These are phyloP conservation scores for Phytophthora megakarya DNA, from an alignment of 352 stramenopile species.

Conservation along the genomic window DNA sequence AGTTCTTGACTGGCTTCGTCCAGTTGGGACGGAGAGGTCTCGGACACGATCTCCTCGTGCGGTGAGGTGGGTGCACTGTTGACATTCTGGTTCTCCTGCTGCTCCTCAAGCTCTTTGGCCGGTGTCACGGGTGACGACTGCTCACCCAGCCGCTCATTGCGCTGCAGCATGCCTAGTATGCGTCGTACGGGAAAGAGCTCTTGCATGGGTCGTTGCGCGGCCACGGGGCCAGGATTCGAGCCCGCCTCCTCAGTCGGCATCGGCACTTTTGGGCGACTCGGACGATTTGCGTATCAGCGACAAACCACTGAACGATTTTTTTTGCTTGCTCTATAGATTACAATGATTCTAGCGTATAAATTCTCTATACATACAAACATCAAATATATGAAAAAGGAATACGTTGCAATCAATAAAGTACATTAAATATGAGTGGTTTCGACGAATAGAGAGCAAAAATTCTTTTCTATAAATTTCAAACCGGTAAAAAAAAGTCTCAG, in stretches of 20 bases:
- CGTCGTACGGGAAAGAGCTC: conserved; percentile 15
- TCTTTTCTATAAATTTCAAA: conserved; percentile 1
- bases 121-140: conserved; percentile 1
- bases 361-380: neutral
- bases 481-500: conserved; percentile 10
- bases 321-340: neutral
- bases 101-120: neutral
- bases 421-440: conserved; percentile 5
- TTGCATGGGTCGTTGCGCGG: conserved; percentile 5
- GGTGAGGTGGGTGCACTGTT: neutral
- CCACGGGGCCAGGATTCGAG: conserved; percentile 3
- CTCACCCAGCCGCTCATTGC: conserved; percentile 15
- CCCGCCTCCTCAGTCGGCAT: conserved; percentile 23
- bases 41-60: conserved; percentile 17
- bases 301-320: conserved; percentile 11
- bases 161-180: conserved; percentile 18
- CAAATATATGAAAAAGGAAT: conserved; percentile 7
- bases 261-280: conserved; percentile 7
- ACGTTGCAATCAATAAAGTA: conserved; percentile 16
- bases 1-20: conserved; percentile 5
- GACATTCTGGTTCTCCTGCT: conserved; percentile 17
- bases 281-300: conserved; percentile 20
- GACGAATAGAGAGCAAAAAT: conserved; percentile 14
- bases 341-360: conserved; percentile 16
- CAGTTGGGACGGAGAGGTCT: conserved; percentile 22